Conservation (phyloP, 2,329 filamentous ascomycete species). For the Ilyonectria mors-panacis region DNA sequence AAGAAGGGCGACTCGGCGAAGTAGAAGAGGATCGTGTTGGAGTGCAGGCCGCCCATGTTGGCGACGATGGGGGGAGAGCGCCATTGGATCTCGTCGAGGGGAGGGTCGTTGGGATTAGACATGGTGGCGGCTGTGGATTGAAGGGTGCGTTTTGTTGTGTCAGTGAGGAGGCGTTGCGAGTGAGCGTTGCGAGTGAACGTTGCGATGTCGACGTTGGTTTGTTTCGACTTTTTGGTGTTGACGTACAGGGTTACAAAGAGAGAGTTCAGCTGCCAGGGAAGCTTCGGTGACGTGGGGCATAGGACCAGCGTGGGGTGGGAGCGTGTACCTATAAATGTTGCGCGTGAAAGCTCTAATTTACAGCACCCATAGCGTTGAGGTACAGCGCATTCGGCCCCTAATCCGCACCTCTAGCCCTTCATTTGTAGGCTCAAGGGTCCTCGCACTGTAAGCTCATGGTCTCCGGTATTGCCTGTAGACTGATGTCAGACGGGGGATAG, state of each 20-base stretch:
- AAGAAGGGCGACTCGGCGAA: slow-evolving; percentile 79
- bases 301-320: slow-evolving; percentile 32
- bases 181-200: background rate
- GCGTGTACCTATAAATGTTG: no score
- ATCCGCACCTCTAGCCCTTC: no score
- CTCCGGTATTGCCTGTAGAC: no score
- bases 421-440: no score
- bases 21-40: slow-evolving; percentile 77
- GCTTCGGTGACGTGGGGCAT: slow-evolving; percentile 38
- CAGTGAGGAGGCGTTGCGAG: background rate
- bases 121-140: slow-evolving; percentile 49
- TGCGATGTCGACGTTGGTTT: slow-evolving; percentile 12
- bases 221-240: slow-evolving; percentile 8
- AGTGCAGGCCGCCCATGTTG: slow-evolving; percentile 72
- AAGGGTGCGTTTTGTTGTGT: background rate
- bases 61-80: slow-evolving; percentile 65
- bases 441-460: no score
- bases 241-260: slow-evolving; percentile 4
- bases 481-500: no score
- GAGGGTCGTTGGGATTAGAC: slow-evolving; percentile 63
- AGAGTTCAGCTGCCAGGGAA: slow-evolving; percentile 20
- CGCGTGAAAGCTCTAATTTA: no score
- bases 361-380: no score
- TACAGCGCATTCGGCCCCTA: no score
- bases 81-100: slow-evolving; percentile 79